A percentile compares a stretch with the other conserved stretches of the same genome.
These are phyloP conservation scores for Fusarium robinianum DNA, from an alignment of 2,329 filamentous ascomycete genomes.

Conservation along the genomic window DNA sequence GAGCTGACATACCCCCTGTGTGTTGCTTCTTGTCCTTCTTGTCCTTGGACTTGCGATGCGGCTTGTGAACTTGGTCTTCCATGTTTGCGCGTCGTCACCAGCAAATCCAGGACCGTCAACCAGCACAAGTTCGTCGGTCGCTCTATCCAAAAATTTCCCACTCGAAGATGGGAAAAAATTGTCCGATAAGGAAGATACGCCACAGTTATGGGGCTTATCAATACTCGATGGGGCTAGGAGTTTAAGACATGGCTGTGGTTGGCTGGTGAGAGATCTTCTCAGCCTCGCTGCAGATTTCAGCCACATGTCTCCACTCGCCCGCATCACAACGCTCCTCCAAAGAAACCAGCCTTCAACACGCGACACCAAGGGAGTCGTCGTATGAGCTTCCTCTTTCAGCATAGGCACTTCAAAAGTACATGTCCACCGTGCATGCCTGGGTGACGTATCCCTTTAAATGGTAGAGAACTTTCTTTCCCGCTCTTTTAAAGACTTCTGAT, in stretches of 20 bases:
- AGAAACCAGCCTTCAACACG: no score
- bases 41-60: constrained; percentile 85
- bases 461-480: no score
- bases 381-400: constrained; percentile 28
- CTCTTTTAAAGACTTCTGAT: no score
- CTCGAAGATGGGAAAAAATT: constrained; percentile 30
- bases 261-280: background rate
- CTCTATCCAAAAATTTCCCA: constrained; percentile 34
- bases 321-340: no score
- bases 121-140: constrained; percentile 2
- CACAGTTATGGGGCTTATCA: constrained; percentile 27
- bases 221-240: constrained; percentile 20
- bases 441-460: constrained; percentile 15
- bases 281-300: constrained; percentile 1
- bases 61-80: constrained; percentile 83
- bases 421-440: constrained; percentile 5
- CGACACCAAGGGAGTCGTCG: background rate
- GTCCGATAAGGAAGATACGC: constrained; percentile 25
- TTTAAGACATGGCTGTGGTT: background rate
- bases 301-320: constrained; percentile 11
- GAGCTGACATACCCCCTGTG: constrained; percentile 56
- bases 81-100: constrained; percentile 53
- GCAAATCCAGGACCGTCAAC: constrained; percentile 29
- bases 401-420: constrained; percentile 20
- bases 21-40: constrained; percentile 70